A percentile compares a stretch with the other conserved stretches of the same genome.
phyloP scores from a whole-genome alignment of 208 protist species.

The Angomonas deanei region DNA sequence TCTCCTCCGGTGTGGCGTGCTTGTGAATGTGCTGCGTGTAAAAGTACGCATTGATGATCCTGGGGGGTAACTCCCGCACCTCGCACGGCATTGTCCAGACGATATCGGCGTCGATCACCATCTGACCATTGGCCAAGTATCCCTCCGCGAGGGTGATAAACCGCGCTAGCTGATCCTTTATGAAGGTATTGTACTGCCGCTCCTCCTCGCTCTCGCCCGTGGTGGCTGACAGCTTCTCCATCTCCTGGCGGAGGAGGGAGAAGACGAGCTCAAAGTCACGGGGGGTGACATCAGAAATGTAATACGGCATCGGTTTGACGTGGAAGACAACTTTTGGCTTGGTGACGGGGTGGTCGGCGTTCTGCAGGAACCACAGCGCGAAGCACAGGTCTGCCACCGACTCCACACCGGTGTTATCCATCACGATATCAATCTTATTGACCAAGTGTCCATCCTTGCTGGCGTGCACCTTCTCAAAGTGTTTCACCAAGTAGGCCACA shows the following conservation, averaged over 20 bases:
- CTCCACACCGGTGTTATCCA: constrained; percentile 88
- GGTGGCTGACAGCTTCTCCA: neutral
- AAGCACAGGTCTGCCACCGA: constrained; percentile 72
- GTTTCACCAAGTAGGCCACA: constrained; percentile 27
- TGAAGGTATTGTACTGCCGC: too few relatives aligned
- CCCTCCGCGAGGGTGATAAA: constrained; percentile 48
- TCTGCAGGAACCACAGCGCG: constrained; percentile 64
- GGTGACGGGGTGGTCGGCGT: constrained; percentile 11
- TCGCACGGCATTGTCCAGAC: constrained; percentile 84
- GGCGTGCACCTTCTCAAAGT: constrained; percentile 15
- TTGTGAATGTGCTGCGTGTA: constrained; percentile 51
- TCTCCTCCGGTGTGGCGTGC: constrained; percentile 5
- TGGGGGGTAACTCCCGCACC: constrained; percentile 82
- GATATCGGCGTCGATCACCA: constrained; percentile 63
- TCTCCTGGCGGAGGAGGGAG: constrained; percentile 13
- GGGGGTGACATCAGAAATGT: constrained; percentile 83
- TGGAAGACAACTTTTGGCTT: constrained; percentile 49
- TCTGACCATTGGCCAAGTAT: constrained; percentile 25
- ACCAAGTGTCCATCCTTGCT: constrained; percentile 4
- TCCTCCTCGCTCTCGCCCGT: too few relatives aligned
- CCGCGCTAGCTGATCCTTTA: constrained; percentile 24
- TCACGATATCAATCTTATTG: constrained; percentile 68
- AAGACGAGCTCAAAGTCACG: constrained; percentile 66
- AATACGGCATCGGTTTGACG: constrained; percentile 87
- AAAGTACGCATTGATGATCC: constrained; percentile 78